Conservation (phyloP, 331 rosid genomes). For the Cydonia oblonga region DNA sequence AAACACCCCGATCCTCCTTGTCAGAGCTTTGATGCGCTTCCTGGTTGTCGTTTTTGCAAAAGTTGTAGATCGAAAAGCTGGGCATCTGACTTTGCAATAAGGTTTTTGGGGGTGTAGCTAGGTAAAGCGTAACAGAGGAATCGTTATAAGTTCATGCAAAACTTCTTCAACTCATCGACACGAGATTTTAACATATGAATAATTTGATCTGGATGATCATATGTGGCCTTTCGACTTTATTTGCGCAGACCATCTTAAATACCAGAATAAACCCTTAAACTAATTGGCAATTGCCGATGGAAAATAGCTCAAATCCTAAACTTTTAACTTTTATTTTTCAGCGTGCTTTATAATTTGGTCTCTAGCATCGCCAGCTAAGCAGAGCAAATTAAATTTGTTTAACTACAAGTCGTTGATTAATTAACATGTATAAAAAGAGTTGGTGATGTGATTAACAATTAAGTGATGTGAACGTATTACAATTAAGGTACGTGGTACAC, state of each 20-base stretch:
- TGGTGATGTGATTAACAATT: not conserved
- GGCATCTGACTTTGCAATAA: not conserved
- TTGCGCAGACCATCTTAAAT: too few relatives aligned
- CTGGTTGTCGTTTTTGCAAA: not conserved
- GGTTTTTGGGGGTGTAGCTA: not conserved
- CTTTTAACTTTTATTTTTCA: not conserved
- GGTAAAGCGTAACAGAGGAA: not conserved
- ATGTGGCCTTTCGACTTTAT: too few relatives aligned
- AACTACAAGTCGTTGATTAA: not conserved
- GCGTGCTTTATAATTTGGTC: not conserved
- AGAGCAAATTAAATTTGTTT: not conserved
- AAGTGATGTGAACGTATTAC: not conserved
- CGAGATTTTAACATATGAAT: too few relatives aligned
- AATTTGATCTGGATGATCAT: too few relatives aligned
- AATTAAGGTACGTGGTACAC: conserved; percentile 48
- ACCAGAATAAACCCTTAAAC: too few relatives aligned
- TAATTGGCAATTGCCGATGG: too few relatives aligned
- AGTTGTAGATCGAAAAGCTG: not conserved
- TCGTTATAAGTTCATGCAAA: too few relatives aligned
- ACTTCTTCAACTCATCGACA: too few relatives aligned
- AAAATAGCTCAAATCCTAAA: too few relatives aligned
- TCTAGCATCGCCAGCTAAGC: not conserved
- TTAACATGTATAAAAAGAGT: not conserved
- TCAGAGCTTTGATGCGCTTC: not conserved
- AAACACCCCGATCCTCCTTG: not conserved